Conservation (phyloP, 345 rosid species). For the Lumnitzera racemosa region DNA sequence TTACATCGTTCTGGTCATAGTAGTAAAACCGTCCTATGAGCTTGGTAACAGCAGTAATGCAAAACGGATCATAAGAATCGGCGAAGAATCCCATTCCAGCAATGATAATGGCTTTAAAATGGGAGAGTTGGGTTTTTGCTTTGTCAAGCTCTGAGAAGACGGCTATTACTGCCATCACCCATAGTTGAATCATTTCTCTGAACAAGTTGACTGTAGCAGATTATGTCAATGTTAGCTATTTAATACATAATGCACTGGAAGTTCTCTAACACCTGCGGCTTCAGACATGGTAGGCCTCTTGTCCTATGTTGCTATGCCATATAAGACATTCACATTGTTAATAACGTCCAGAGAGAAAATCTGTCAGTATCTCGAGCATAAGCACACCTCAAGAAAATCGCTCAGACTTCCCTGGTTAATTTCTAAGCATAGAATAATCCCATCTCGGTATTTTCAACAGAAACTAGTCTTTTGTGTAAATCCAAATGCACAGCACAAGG, state of each 20-base stretch:
- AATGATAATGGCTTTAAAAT: constrained; percentile 52
- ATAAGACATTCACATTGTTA: no score
- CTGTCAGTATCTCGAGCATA: no score
- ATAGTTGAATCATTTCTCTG: constrained; percentile 3
- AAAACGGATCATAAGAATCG: constrained; percentile 60
- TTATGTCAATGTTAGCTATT: neutral
- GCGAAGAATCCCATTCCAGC: constrained; percentile 68
- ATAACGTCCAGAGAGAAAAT: no score
- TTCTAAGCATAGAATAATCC: no score
- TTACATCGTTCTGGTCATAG: constrained; percentile 12
- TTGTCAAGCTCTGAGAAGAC: constrained; percentile 48
- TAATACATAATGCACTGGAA: neutral
- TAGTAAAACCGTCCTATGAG: constrained; percentile 52
- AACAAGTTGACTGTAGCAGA: constrained; percentile 1
- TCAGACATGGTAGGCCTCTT: no score
- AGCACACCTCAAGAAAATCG: no score
- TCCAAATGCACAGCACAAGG: no score
- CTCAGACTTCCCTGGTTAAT: no score
- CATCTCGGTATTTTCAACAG: no score
- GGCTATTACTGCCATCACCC: constrained; percentile 22
- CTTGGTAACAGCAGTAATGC: constrained; percentile 51
- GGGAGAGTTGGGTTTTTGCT: constrained; percentile 55
- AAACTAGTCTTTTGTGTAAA: no score
- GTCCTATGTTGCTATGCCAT: no score
- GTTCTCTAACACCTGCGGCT: neutral